Percentiles rank a stretch among this genome's conserved stretches.
These are phyloP conservation scores for Gossypium mustelinum DNA, from an alignment of 345 rosid genomes.

Conservation along the genomic window DNA sequence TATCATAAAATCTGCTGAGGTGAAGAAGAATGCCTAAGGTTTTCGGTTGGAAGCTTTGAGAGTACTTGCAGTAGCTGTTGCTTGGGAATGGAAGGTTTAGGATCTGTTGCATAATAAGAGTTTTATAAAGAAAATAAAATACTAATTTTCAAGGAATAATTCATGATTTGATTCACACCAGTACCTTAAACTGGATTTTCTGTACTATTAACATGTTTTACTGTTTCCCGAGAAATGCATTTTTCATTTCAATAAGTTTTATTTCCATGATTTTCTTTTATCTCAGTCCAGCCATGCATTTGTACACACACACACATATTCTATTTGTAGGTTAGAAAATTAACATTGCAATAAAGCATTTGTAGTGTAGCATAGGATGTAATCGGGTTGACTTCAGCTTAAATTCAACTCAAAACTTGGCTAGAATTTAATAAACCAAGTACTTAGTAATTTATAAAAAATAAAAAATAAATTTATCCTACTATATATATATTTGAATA, in stretches of 20 bases:
- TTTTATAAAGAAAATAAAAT: background rate
- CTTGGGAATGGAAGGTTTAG: background rate
- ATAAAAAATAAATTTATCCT: no score
- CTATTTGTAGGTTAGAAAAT: no score
- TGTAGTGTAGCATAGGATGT: no score
- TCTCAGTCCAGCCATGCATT: no score
- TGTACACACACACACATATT: no score
- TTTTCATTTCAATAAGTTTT: background rate
- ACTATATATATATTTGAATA: no score
- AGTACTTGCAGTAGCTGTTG: background rate
- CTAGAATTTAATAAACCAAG: no score
- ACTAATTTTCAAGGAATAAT: background rate
- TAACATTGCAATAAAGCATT: no score
- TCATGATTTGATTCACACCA: background rate
- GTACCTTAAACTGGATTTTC: background rate
- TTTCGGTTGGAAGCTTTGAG: background rate
- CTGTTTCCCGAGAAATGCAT: background rate
- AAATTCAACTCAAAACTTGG: no score
- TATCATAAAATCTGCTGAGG: conserved; percentile 11
- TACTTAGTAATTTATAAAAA: no score
- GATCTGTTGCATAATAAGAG: background rate
- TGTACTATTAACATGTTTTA: background rate
- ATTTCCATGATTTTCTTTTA: background rate
- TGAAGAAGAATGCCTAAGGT: conserved; percentile 12
- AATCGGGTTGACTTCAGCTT: no score